Percentiles rank a stretch among this genome's conserved stretches.
These are phyloP conservation scores for Phlebiopsis gigantea DNA, from an alignment of 768 basidiomycete species.

Conservation along the genomic window DNA sequence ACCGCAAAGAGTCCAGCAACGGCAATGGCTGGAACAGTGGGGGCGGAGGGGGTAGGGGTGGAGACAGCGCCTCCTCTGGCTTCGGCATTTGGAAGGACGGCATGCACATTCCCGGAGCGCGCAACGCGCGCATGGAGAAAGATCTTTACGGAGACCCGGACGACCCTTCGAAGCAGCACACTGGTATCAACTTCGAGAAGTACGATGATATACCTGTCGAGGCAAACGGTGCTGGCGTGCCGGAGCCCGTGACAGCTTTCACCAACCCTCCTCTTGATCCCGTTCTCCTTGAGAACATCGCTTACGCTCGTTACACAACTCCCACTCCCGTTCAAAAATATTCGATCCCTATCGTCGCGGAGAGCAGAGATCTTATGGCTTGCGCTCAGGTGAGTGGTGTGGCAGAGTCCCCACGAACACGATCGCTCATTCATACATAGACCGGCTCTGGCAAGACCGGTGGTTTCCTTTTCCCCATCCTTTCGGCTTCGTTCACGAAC, in stretches of 20 bases:
- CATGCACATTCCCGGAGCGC: slow-evolving; percentile 75
- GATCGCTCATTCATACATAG: slow-evolving; percentile 34
- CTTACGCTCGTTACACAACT: slow-evolving; percentile 85
- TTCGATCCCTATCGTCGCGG: slow-evolving; percentile 96
- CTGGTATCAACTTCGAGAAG: slow-evolving; percentile 99
- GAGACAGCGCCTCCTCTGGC: slow-evolving; percentile 40
- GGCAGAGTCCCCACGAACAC: slow-evolving; percentile 7
- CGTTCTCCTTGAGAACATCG: slow-evolving; percentile 93
- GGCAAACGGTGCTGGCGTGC: slow-evolving; percentile 95
- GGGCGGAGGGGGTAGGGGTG: slow-evolving; percentile 21
- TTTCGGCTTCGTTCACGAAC: slow-evolving; percentile 82
- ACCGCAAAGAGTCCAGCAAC: slow-evolving; percentile 23
- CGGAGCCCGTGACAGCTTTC: slow-evolving; percentile 87
- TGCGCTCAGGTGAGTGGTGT: slow-evolving; percentile 71
- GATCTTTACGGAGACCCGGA: slow-evolving; percentile 89
- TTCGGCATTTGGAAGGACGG: slow-evolving; percentile 87
- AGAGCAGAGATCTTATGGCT: slow-evolving; percentile 87
- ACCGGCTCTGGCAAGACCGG: slow-evolving; percentile 99
- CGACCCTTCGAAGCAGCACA: slow-evolving; percentile 86
- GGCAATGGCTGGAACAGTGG: slow-evolving; percentile 32
- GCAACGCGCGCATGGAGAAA: slow-evolving; percentile 88
- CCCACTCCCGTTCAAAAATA: slow-evolving; percentile 99
- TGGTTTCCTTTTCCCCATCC: slow-evolving; percentile 98
- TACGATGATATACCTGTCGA: slow-evolving; percentile 99
- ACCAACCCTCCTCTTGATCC: slow-evolving; percentile 86